Evolutionary conservation across 345 rosid genomes (phyloP).

Genomic region (Isatis tinctoria): DNA sequence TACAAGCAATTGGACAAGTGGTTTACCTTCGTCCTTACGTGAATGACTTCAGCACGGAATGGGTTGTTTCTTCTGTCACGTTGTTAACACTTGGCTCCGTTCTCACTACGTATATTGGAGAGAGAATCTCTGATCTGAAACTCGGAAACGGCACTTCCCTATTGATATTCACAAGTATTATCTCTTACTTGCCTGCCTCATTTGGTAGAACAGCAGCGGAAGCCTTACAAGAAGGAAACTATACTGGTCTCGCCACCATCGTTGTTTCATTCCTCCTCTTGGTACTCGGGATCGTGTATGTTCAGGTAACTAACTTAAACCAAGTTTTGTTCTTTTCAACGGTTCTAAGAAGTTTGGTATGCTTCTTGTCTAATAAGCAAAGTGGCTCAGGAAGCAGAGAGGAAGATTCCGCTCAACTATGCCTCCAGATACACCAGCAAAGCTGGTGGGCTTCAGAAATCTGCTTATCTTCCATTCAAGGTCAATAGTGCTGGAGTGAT

Average conservation of each 20-base stretch:
- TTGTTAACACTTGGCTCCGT: constrained; percentile 85
- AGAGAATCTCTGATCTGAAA: constrained; percentile 84
- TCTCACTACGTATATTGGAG: constrained; percentile 82
- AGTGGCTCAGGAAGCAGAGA: constrained; percentile 94
- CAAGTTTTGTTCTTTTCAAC: background rate
- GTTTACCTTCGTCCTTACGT: constrained; percentile 88
- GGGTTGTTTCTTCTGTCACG: constrained; percentile 84
- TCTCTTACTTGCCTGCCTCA: constrained; percentile 96
- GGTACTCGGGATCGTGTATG: constrained; percentile 91
- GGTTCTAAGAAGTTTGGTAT: constrained; percentile 20
- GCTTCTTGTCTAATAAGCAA: constrained; percentile 24
- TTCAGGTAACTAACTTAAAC: constrained; percentile 61
- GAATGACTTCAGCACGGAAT: constrained; percentile 74
- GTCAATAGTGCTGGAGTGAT: constrained; percentile 97
- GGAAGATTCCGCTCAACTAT: constrained; percentile 95
- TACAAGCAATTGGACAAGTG: constrained; percentile 94
- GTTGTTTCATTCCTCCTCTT: constrained; percentile 67
- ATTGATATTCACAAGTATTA: constrained; percentile 88
- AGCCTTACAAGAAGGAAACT: constrained; percentile 90
- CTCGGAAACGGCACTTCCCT: constrained; percentile 98
- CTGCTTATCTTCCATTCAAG: constrained; percentile 96
- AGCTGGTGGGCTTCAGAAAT: constrained; percentile 79
- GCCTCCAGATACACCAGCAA: constrained; percentile 87
- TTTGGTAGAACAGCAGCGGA: constrained; percentile 82
- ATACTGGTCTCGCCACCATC: constrained; percentile 67